Evolutionary conservation across 73 alveolate genomes (phyloP).

Genomic region (Paramecium sonneborni): DNA sequence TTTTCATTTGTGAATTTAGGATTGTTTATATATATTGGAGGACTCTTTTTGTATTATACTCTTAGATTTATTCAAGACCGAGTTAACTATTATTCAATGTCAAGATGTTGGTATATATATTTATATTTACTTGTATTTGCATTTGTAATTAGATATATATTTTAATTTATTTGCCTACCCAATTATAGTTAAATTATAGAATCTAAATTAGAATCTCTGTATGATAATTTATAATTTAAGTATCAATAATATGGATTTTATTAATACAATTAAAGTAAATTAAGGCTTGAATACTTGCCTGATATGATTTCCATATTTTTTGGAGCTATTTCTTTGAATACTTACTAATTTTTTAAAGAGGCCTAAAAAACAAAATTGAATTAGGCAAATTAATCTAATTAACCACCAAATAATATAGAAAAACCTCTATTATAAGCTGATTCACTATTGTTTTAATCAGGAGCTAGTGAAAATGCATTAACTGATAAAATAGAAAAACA

Average conservation of each 20-base stretch:
- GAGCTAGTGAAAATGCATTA: neutral
- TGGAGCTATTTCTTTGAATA: slow-evolving; percentile 3
- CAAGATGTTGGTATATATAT: neutral
- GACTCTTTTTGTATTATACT: neutral
- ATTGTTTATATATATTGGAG: neutral
- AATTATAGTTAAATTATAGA: neutral
- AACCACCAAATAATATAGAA: neutral
- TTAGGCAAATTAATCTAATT: neutral
- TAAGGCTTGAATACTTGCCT: neutral
- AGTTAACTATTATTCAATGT: neutral
- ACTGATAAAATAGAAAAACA: neutral
- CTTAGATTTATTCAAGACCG: neutral
- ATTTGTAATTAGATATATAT: neutral
- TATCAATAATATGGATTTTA: neutral
- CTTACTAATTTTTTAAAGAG: neutral
- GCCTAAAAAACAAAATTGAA: neutral
- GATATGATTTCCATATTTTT: slow-evolving; percentile 11
- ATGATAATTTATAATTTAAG: neutral
- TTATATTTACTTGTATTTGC: neutral
- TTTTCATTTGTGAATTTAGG: neutral
- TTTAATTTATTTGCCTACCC: neutral
- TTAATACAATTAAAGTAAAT: neutral
- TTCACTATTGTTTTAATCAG: neutral
- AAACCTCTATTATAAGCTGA: neutral
- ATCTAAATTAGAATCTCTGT: neutral